Evolutionary conservation across 768 basidiomycete species (phyloP).

Genomic region (Rhizopogon roseolus): DNA sequence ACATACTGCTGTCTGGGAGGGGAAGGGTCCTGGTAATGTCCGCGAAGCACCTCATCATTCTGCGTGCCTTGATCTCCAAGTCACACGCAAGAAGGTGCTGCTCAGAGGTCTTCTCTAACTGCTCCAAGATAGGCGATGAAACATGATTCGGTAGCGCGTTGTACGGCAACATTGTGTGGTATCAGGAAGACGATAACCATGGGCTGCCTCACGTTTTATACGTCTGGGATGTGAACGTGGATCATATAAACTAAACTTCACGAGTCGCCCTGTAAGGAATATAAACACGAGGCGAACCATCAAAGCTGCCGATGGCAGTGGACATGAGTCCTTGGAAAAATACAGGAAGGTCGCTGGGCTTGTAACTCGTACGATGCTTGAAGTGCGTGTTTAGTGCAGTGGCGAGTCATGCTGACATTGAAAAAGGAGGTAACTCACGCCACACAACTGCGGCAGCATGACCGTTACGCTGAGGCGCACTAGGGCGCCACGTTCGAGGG

Average conservation of each 20-base stretch:
- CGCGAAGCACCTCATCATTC: conserved; percentile 15
- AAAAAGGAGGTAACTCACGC: not conserved
- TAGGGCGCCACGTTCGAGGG: not conserved
- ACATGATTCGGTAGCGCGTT: conserved; percentile 6
- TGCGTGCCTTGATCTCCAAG: conserved; percentile 8
- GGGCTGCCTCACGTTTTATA: conserved; percentile 13
- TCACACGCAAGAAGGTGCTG: conserved; percentile 10
- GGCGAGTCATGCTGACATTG: not conserved
- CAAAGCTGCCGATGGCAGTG: conserved; percentile 5
- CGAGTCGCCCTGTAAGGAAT: conserved; percentile 11
- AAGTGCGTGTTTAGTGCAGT: not conserved
- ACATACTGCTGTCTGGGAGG: conserved; percentile 9
- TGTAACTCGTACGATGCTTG: not conserved
- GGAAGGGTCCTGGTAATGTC: conserved; percentile 8
- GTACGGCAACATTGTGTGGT: not conserved
- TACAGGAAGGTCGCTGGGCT: not conserved
- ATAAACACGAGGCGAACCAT: conserved; percentile 21
- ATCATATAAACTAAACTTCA: conserved; percentile 4
- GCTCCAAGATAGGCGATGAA: conserved; percentile 1
- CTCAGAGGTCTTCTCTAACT: conserved; percentile 10
- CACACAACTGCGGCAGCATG: not conserved
- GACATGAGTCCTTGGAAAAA: not conserved
- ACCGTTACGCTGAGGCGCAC: not conserved
- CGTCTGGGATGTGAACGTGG: not conserved
- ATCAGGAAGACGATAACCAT: not conserved